These are phyloP conservation scores for Lathyrus sativus DNA, from an alignment of 306 rosid species.

Conservation along the genomic window DNA sequence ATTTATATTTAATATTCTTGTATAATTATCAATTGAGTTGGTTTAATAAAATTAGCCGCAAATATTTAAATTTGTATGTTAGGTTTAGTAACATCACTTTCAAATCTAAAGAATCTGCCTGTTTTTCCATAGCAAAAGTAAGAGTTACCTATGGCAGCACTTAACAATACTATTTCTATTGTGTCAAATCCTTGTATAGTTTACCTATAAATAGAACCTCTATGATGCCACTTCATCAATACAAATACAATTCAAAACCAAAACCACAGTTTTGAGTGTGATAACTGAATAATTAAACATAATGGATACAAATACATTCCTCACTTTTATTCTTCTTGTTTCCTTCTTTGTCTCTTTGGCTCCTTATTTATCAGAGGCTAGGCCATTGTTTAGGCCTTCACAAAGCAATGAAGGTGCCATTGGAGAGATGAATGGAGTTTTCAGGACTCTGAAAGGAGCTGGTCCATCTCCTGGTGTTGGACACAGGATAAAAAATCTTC, in stretches of 20 bases:
- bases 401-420: not conserved
- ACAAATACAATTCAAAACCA: not conserved
- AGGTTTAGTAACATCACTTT: too few relatives aligned
- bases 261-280: too few relatives aligned
- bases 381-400: conserved; percentile 35
- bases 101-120: too few relatives aligned
- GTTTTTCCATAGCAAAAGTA: too few relatives aligned
- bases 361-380: conserved; percentile 39
- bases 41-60: too few relatives aligned
- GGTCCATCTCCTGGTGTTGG: conserved; percentile 55
- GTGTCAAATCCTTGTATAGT: too few relatives aligned
- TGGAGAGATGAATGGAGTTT: not conserved
- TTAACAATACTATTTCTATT: too few relatives aligned
- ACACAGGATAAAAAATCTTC: conserved; percentile 26
- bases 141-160: too few relatives aligned
- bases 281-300: too few relatives aligned
- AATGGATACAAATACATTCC: conserved; percentile 46
- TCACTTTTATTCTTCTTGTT: conserved; percentile 30
- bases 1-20: too few relatives aligned
- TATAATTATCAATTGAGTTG: too few relatives aligned
- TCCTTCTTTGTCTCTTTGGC: conserved; percentile 8
- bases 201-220: not conserved
- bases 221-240: not conserved
- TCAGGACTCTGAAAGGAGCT: conserved; percentile 33
- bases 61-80: too few relatives aligned